phyloP scores from a whole-genome alignment of 768 basidiomycete genomes.

The Sporobolomyces phaffii region DNA sequence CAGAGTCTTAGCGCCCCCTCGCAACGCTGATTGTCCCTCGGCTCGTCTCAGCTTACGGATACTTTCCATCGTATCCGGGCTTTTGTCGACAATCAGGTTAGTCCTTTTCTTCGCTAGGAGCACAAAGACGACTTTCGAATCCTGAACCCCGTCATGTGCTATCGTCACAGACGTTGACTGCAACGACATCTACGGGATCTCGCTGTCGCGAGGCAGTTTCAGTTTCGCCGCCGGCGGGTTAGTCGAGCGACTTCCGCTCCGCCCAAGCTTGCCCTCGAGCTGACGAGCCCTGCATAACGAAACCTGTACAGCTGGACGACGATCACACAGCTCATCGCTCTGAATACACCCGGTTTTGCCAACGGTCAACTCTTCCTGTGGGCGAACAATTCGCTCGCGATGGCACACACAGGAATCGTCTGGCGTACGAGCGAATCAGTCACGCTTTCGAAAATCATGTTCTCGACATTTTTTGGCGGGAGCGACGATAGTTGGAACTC shows the following conservation, averaged over 20 bases:
- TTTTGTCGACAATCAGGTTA: conserved; percentile 34
- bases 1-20: neutral
- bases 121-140: too few relatives aligned
- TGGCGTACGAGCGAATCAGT: conserved; percentile 12
- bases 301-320: conserved; percentile 35
- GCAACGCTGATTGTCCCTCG: neutral
- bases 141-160: neutral
- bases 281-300: too few relatives aligned
- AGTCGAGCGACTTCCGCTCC: neutral
- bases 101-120: neutral
- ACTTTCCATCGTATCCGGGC: conserved; percentile 41
- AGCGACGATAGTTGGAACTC: conserved; percentile 5
- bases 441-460: conserved; percentile 21
- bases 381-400: conserved; percentile 13
- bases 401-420: conserved; percentile 13
- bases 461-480: conserved; percentile 36
- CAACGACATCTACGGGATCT: conserved; percentile 46
- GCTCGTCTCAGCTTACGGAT: conserved; percentile 44
- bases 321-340: conserved; percentile 30
- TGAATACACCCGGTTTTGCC: conserved; percentile 24
- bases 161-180: conserved; percentile 41
- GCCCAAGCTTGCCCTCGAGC: too few relatives aligned
- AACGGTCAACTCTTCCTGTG: conserved; percentile 33
- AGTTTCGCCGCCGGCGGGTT: conserved; percentile 42
- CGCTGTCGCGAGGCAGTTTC: conserved; percentile 45